These are phyloP conservation scores for Hemisphaericaspora lyxosophila DNA, from an alignment of 1,139 yeast species.

Conservation along the genomic window DNA sequence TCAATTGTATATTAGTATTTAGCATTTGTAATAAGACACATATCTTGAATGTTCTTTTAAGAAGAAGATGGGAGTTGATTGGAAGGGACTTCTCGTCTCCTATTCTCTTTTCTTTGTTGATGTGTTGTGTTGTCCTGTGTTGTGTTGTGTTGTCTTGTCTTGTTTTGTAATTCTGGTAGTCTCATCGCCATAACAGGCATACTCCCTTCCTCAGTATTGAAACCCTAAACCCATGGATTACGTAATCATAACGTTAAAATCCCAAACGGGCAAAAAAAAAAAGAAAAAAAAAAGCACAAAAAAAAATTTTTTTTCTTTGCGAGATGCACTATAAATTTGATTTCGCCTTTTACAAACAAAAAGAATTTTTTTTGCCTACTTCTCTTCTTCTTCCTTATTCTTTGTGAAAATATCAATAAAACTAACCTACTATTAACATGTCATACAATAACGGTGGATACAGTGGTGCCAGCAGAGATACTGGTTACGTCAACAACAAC, in stretches of 20 bases:
- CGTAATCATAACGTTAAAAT: background rate
- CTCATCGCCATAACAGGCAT: too few relatives aligned
- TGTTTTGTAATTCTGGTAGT: conserved; percentile 3
- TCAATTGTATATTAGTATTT: background rate
- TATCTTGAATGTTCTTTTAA: too few relatives aligned
- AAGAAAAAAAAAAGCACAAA: background rate
- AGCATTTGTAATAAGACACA: background rate
- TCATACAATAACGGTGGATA: conserved; percentile 12
- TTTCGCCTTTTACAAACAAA: background rate
- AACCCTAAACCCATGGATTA: background rate
- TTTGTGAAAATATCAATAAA: background rate
- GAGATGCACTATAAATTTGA: background rate
- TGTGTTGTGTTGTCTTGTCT: conserved; percentile 3
- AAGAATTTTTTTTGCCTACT: background rate
- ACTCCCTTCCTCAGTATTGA: too few relatives aligned
- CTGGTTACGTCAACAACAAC: conserved; percentile 18
- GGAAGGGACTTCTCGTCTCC: too few relatives aligned
- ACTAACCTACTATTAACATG: conserved; percentile 13
- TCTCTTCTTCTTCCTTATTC: conserved; percentile 5
- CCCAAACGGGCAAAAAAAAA: background rate
- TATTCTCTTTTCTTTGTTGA: background rate
- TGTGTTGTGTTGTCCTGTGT: conserved; percentile 1
- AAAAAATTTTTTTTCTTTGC: conserved; percentile 5
- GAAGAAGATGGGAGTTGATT: too few relatives aligned
- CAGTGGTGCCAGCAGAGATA: conserved; percentile 23